Base-by-base conservation (phyloP, 441 rosid species). In the Sinapis alba region DNA sequence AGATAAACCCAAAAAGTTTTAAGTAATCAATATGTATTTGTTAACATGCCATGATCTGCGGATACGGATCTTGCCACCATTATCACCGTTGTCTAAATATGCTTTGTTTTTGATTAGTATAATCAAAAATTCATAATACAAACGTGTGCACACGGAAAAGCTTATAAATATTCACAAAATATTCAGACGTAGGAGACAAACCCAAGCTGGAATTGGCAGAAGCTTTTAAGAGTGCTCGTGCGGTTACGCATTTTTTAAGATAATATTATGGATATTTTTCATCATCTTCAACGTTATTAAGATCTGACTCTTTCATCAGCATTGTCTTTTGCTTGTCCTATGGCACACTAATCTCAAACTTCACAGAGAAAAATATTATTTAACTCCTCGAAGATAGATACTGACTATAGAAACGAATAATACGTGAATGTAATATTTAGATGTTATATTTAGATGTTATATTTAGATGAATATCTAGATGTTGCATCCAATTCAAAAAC, bases 171-270 rank as follows among this genome's bases (percentile, higher is more conserved):
- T 19, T 36, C 27, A 62, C 18, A 30, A 36, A 62, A 62, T 19
- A 6, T 36, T 36, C 26, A 11, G 50, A 62, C 9, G 51, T 2
- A 20, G 67, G 51, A 65, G 69, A 65, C 69, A 41, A 64, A 56
- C 12, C 54, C 71, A 65, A 73, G 71, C 65, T 64, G 76, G 26
- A 62, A n/a, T 7, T 32, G 27, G 9, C 53, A 56, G 71, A 56
- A 73, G 23, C 47, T 56, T 65, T 26, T 41, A n/a, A 56, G 58
- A 73, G 71, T 64, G 77, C 71, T 64, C 77, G 77, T 64, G 77
- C 10, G 45, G 64, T 72, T 23, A 36, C 56, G 56, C 36, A 23
- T 24, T 54, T 64, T 63, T 2, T 24, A 36, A 32, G 61, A 47
- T 30, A 61, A 32, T 7, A 21, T 54, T 54, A 51, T 51, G 58